Base-by-base conservation (phyloP, 371 early-diverging fungal genomes). In the Syncephalastrum racemosum region DNA sequence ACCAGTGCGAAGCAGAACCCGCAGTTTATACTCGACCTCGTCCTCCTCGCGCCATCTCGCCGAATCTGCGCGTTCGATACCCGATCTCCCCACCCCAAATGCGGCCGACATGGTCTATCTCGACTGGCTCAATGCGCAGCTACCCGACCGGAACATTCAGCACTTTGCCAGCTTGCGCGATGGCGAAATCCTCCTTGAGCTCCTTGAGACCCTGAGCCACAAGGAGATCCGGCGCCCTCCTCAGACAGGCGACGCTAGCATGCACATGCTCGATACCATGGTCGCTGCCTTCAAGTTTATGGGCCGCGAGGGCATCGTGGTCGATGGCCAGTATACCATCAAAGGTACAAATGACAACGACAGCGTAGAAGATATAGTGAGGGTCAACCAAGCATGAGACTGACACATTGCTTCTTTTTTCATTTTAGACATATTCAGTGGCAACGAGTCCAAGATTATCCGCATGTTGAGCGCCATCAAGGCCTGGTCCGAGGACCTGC, bases 201-300 rank as follows among this genome's bases (percentile, higher is more conserved):
- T 86, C 19, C 60, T 86, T 6, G 86, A 84, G 53, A 62, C 65
- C 12, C 60, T 86, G 15, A 76, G 81, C 25, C 70, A 72, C 23
- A 80, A 84, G 40, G 55, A 61, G 41, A 75, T 84, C 6, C 76
- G 77, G 24, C 56, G 73, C 27, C 70, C 79, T 4, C 67, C 67
- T 19, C 46, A 36, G 10, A 60, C 50, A 2, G 53, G 63, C 40
- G 66, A 70, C 24, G 70, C 59, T 25, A 65, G 68, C 10, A 75
- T 75, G 48, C 62, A 66, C 49, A 79, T 80, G 80, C 70, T 85
- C 6, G 83, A 85, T 55, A 81, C 79, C 22, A 67, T 85, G 52
- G 73, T 81, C 25, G 79, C 85, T 5, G 85, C 81, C 2, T 82
- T 85, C 65, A 82, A 85, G 56, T 85, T 85, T 49, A 81, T 85